Base-by-base conservation (phyloP, 2,329 filamentous ascomycete species). In the Cladosporium sp. region DNA sequence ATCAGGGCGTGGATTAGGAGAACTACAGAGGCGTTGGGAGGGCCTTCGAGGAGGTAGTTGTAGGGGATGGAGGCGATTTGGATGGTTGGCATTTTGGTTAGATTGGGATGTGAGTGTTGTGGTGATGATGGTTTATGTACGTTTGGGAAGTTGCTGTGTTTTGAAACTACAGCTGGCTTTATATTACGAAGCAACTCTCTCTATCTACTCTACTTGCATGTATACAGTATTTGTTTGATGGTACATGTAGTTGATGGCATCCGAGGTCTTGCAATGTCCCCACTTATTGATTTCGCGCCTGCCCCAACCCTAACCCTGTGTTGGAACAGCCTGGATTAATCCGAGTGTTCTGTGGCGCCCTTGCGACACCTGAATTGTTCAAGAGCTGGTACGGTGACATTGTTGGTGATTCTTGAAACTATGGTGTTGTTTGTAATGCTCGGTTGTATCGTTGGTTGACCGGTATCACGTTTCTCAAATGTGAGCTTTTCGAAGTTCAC, bases 1-100 rank as follows among this genome's bases (percentile, higher is more conserved):
- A 75, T 75, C 18, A 75, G 67, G 30, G 73, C 72, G 49, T 75
- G 73, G 63, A 67, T 66, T 26, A 75, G 70, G 30, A 72, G 67
- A n/a, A 73, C 36, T 14, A 64, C 48, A 8, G 67, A 67, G 28
- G 43, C 21, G 32, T 61, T 61, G 32, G 23, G 14, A 14, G 72
- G 71, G 14, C 61, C 49, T 49, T 69, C 65, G 65, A 71, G 66
- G 11, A 72, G 51, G 43, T 69, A 71, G 68, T 68, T 69, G 69
- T 74, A 75, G 54, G 68, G 63, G 32, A 75, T 67, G 51, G 69
- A 68, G 23, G 73, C 69, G 36, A 74, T 63, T 21, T 66, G 49
- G 53, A 71, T 62, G 30, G 54, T 70, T 32, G 63, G 36, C 57
- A 59, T 59, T 49, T 28, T 23, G 23, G 3, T 25, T 3, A 25